phyloP scores from a whole-genome alignment of 805 yeast genomes.

The Metschnikowia bowlesiae region DNA sequence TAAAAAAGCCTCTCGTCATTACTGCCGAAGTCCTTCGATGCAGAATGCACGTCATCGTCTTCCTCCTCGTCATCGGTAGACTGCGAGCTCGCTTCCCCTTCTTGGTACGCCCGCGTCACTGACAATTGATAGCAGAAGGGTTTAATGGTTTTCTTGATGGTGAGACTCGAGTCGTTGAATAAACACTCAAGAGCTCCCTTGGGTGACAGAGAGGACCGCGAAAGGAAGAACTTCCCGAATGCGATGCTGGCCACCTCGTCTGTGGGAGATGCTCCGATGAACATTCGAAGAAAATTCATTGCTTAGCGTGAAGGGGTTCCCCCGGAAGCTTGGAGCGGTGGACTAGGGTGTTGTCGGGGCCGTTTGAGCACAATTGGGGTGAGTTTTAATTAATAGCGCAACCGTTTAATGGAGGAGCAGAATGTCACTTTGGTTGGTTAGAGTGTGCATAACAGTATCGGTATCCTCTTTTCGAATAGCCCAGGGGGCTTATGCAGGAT shows the following conservation, averaged over 20 bases:
- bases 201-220: slow-evolving; percentile 75
- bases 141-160: slow-evolving; percentile 62
- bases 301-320: neutral
- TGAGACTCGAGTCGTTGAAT: slow-evolving; percentile 73
- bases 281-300: slow-evolving; percentile 71
- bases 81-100: slow-evolving; percentile 56
- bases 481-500: neutral
- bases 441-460: slow-evolving; percentile 1
- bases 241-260: slow-evolving; percentile 68
- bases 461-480: slow-evolving; percentile 4
- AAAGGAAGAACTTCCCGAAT: slow-evolving; percentile 71
- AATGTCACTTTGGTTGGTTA: neutral
- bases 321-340: neutral
- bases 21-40: slow-evolving; percentile 19
- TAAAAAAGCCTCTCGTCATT: slow-evolving; percentile 70
- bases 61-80: slow-evolving; percentile 44
- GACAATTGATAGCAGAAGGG: slow-evolving; percentile 67
- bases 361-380: neutral
- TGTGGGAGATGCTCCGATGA: slow-evolving; percentile 52
- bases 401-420: neutral
- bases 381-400: neutral
- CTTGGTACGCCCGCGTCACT: slow-evolving; percentile 63
- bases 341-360: neutral
- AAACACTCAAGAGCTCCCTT: slow-evolving; percentile 82
- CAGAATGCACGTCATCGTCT: slow-evolving; percentile 35